Conservation (phyloP, 2,329 filamentous ascomycete species). For the Chrysoporthe deuterocubensis region DNA sequence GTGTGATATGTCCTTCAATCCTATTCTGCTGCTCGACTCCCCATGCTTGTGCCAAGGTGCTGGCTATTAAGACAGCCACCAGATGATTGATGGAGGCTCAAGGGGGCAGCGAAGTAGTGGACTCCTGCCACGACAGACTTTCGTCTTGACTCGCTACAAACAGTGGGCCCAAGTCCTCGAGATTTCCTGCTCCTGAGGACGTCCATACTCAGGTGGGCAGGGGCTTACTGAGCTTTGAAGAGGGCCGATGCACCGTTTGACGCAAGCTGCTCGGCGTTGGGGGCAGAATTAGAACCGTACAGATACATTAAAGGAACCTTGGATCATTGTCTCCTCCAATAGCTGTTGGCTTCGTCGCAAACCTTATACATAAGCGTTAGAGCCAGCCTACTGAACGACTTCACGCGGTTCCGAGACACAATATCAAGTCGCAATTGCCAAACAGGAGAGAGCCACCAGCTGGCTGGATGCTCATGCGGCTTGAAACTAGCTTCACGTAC, state of each 20-base stretch:
- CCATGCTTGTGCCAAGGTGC: background rate
- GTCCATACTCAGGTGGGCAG: too few relatives aligned
- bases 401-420: background rate
- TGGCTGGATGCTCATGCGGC: background rate
- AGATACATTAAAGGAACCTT: background rate
- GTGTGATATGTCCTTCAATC: background rate
- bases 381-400: background rate
- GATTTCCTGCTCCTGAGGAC: too few relatives aligned
- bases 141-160: too few relatives aligned
- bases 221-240: too few relatives aligned
- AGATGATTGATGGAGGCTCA: background rate
- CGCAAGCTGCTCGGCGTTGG: too few relatives aligned
- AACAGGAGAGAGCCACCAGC: constrained; percentile 1
- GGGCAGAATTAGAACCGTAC: too few relatives aligned
- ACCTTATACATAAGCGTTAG: too few relatives aligned
- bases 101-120: background rate
- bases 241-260: too few relatives aligned
- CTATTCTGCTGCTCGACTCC: background rate
- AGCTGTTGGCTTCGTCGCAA: background rate
- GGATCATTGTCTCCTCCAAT: background rate
- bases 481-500: background rate
- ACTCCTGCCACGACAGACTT: background rate
- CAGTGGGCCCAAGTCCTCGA: too few relatives aligned
- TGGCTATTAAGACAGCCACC: background rate
- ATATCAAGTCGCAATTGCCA: background rate